Conservation (phyloP, 139 green algal genomes). For the Coccomyxa sp. region DNA sequence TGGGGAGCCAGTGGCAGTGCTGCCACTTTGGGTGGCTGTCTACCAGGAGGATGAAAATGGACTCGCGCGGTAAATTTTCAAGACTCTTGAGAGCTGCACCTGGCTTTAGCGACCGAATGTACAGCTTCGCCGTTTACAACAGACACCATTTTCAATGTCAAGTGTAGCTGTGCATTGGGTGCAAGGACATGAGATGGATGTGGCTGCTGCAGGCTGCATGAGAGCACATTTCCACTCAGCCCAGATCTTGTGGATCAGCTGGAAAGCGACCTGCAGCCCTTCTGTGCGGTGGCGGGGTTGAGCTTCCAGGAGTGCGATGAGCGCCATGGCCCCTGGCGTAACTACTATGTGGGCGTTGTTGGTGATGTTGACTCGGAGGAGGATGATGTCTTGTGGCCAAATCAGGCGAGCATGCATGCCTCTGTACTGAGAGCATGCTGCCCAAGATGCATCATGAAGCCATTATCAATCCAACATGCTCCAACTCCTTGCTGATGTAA, state of each 20-base stretch:
- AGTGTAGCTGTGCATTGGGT: too few relatives aligned
- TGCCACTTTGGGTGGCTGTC: slow-evolving; percentile 43
- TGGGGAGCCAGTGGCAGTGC: slow-evolving; percentile 18
- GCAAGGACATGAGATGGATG: too few relatives aligned
- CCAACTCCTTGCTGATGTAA: background rate
- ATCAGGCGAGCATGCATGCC: slow-evolving; percentile 15
- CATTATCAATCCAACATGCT: background rate
- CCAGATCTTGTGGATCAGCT: slow-evolving; percentile 23
- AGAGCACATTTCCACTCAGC: slow-evolving; percentile 29
- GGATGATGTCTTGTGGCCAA: slow-evolving; percentile 52
- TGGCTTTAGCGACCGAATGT: too few relatives aligned
- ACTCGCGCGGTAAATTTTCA: slow-evolving; percentile 16
- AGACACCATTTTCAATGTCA: too few relatives aligned
- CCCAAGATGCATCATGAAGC: background rate
- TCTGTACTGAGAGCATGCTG: background rate
- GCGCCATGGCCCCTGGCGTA: slow-evolving; percentile 27
- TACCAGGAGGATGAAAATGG: slow-evolving; percentile 17
- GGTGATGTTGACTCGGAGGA: slow-evolving; percentile 32
- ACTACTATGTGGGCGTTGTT: slow-evolving; percentile 41
- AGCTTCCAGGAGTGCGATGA: slow-evolving; percentile 23
- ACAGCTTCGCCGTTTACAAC: too few relatives aligned
- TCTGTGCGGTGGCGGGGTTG: slow-evolving; percentile 22
- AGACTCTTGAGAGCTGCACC: background rate
- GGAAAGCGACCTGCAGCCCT: slow-evolving; percentile 21
- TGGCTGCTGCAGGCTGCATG: slow-evolving; percentile 30